Evolutionary conservation across 2,329 filamentous ascomycete genomes (phyloP), one percentile per base, ranked within the genome.

Genomic region (Pseudogymnoascus pannorum): DNA sequence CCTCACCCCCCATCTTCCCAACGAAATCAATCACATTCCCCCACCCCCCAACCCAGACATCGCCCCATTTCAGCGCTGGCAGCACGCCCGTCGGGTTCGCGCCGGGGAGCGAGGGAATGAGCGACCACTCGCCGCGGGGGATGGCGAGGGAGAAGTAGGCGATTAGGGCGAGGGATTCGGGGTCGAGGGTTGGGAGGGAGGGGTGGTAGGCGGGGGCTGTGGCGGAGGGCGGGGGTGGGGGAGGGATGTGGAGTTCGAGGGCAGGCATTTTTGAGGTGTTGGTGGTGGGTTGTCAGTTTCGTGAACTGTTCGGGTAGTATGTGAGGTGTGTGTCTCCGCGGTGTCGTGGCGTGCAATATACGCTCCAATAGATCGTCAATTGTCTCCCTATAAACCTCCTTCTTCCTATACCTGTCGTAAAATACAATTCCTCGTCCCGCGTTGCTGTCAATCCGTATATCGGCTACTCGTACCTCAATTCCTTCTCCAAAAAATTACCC

Each of bases 161-260:
- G 66, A 96, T 85, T 44, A 88, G 81, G 26, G 92, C 92, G 64
- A 96, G 84, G 72, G 92, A 97, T 78, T 96, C 90, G 51, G 93
- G 81, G 70, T 97, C 92, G 69, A 97, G 88, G 44, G 94, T 97
- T 12, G 93, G 87, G 48, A 97, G 83, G 40, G 86, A 87, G 60
- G 91, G 87, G 58, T 92, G 92, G 88, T 92, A 96, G 31, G 31
- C 31, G 35, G 35, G 36, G 36, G 36, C 4, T 7, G 36, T 8
- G 8, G n/a, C 7, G 35, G 35, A 18, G 35, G 35, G n/a, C 2
- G n/a, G 36, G 16, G 36, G 36, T 9, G 36, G 16, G n/a, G 36
- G 36, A 16, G 36, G 36, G 70, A 96, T 83, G 75, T 96, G 89
- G 63, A 99, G 83, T 76, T 93, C 84, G 57, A 91, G 76, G 65